Percentiles rank a stretch among this genome's conserved stretches.
These are phyloP conservation scores for Russula sp. DNA, from an alignment of 768 basidiomycete genomes.

Conservation along the genomic window DNA sequence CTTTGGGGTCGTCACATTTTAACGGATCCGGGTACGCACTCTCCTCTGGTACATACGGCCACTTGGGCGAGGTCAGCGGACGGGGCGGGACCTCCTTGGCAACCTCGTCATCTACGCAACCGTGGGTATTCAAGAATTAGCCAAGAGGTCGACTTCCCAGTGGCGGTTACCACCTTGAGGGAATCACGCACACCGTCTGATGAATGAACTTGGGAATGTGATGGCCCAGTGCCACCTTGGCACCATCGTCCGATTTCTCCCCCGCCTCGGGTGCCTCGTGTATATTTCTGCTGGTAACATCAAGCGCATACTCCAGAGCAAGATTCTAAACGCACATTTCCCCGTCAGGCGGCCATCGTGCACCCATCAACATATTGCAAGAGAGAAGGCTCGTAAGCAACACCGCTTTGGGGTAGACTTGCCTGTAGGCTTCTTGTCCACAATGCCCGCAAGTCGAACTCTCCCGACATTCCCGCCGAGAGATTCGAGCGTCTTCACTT, in stretches of 20 bases:
- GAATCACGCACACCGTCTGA: too few species aligned
- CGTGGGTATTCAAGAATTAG: too few species aligned
- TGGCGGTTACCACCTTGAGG: too few species aligned
- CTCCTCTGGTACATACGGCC: constrained; percentile 33
- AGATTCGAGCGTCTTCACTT: constrained; percentile 73
- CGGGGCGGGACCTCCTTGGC: too few species aligned
- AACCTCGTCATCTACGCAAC: too few species aligned
- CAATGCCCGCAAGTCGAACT: constrained; percentile 90
- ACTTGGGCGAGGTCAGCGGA: too few species aligned
- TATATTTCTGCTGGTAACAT: constrained; percentile 52
- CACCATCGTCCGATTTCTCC: too few species aligned
- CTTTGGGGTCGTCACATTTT: constrained; percentile 76
- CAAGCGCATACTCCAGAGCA: constrained; percentile 68
- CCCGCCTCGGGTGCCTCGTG: constrained; percentile 2
- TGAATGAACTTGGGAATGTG: too few species aligned
- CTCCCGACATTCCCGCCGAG: constrained; percentile 88
- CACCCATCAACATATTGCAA: constrained; percentile 34
- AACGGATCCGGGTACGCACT: constrained; percentile 79
- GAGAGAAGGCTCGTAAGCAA: constrained; percentile 7
- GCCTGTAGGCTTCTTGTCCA: constrained; percentile 87
- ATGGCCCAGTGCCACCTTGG: too few species aligned
- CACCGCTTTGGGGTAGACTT: constrained; percentile 21
- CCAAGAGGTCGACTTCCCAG: too few species aligned
- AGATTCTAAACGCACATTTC: constrained; percentile 58
- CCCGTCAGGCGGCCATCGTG: not conserved